phyloP scores from a whole-genome alignment of 148 eudicot genomes.

The Diospyros lotus region DNA sequence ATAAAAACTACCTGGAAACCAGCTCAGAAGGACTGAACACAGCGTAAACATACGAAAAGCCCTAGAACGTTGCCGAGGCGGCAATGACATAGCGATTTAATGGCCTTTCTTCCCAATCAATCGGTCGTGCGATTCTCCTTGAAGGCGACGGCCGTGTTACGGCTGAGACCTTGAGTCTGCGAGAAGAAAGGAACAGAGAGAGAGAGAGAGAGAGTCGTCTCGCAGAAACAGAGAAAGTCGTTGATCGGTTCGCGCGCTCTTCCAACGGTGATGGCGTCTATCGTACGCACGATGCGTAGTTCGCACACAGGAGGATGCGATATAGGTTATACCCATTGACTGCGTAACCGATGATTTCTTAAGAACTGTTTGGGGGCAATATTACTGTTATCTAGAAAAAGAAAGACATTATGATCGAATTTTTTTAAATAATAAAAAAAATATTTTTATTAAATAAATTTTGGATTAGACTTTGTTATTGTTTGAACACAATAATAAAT shows the following conservation, averaged over 20 bases:
- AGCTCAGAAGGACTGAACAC: slow-evolving; percentile 29
- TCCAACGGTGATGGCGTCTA: background rate
- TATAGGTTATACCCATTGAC: too few relatives aligned
- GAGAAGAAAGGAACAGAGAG: background rate
- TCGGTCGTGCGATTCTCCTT: background rate
- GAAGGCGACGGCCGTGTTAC: background rate
- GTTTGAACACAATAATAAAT: too few relatives aligned
- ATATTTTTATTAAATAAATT: too few relatives aligned
- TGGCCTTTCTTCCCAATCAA: slow-evolving; percentile 9
- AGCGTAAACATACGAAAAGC: slow-evolving; percentile 12
- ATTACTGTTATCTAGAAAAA: too few relatives aligned
- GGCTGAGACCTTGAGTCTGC: background rate
- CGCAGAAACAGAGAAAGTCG: background rate
- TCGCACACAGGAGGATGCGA: background rate
- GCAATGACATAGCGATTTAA: slow-evolving; percentile 14
- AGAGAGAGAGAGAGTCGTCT: slow-evolving; percentile 9
- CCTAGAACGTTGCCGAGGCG: slow-evolving; percentile 22
- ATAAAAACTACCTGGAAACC: slow-evolving; percentile 37
- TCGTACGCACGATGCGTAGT: background rate
- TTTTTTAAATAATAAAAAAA: too few relatives aligned
- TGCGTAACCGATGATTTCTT: too few relatives aligned
- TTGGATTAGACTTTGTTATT: too few relatives aligned
- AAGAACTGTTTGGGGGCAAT: too few relatives aligned
- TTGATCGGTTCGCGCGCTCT: slow-evolving; percentile 11
- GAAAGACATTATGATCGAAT: too few relatives aligned